A percentile compares a stretch with the other conserved stretches of the same genome.
These are phyloP conservation scores for Petrea volubilis DNA, from an alignment of 257 asterid species.

Conservation along the genomic window DNA sequence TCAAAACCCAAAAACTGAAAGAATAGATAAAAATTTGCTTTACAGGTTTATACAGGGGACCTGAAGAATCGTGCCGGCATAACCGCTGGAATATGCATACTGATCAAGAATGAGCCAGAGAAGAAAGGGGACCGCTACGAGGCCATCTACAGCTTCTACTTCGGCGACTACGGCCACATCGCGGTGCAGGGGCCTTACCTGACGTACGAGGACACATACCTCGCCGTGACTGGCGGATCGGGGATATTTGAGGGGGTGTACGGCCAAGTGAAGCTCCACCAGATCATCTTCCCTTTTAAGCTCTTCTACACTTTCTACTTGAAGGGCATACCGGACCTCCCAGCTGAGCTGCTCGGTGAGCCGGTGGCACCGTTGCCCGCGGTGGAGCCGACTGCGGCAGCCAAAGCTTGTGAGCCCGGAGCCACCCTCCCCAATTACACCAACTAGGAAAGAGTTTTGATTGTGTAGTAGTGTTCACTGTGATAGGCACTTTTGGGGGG, in stretches of 20 bases:
- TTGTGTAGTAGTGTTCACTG: neutral
- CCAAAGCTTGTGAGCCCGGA: conserved; percentile 80
- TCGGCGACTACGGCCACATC: conserved; percentile 92
- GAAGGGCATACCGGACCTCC: conserved; percentile 83
- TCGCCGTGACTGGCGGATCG: conserved; percentile 95
- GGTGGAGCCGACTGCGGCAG: conserved; percentile 80
- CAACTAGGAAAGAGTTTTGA: conserved; percentile 28
- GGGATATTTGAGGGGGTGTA: conserved; percentile 87
- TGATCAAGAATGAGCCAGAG: conserved; percentile 84
- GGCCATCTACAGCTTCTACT: conserved; percentile 87
- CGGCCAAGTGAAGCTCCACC: conserved; percentile 93
- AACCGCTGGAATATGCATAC: conserved; percentile 79
- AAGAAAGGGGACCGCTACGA: conserved; percentile 91
- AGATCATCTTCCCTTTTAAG: conserved; percentile 84
- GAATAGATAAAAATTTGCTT: neutral
- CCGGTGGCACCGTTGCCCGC: conserved; percentile 72
- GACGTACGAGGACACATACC: conserved; percentile 77
- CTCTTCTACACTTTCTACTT: conserved; percentile 85
- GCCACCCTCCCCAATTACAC: conserved; percentile 61
- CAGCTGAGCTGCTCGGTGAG: conserved; percentile 59
- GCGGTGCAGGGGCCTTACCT: conserved; percentile 86
- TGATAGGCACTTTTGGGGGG: neutral
- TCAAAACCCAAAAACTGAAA: neutral
- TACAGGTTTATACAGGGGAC: conserved; percentile 78
- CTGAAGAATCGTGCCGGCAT: conserved; percentile 80